phyloP scores from a whole-genome alignment of 2,329 filamentous ascomycete genomes.

The Penicillium sp. region DNA sequence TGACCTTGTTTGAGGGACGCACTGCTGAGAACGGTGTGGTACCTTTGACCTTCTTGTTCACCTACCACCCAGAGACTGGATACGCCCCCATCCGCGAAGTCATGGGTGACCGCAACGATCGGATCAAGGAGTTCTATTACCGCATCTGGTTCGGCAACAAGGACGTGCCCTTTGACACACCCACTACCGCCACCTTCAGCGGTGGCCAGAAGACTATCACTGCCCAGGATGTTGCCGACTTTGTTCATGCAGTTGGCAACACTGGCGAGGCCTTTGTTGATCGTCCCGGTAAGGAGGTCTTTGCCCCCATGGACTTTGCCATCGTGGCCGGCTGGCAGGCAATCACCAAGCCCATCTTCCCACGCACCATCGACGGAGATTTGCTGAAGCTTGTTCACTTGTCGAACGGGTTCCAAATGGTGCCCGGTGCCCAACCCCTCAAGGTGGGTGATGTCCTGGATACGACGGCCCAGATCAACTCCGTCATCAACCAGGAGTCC shows the following conservation, averaged over 20 bases:
- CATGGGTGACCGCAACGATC: constrained; percentile 93
- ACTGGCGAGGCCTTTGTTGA: constrained; percentile 97
- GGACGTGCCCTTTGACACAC: constrained; percentile 73
- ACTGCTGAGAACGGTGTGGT: constrained; percentile 79
- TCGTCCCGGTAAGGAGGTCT: constrained; percentile 86
- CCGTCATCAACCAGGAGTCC: constrained; percentile 95
- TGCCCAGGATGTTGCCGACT: constrained; percentile 91
- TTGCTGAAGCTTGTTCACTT: constrained; percentile 93
- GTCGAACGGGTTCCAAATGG: constrained; percentile 97
- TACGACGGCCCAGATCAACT: constrained; percentile 93
- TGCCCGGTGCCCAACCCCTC: constrained; percentile 87
- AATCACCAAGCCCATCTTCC: constrained; percentile 99
- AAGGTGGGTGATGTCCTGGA: constrained; percentile 93
- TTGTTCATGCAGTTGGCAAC: constrained; percentile 98
- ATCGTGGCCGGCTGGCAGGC: constrained; percentile 99
- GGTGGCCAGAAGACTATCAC: constrained; percentile 85
- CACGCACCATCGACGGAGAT: constrained; percentile 91
- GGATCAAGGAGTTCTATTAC: constrained; percentile 99
- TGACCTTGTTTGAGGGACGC: constrained; percentile 90
- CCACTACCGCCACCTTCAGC: constrained; percentile 83
- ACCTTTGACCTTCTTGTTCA: constrained; percentile 82
- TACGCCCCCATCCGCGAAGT: constrained; percentile 97
- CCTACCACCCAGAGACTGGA: constrained; percentile 88
- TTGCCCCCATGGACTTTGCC: constrained; percentile 97
- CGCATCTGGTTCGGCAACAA: constrained; percentile 94